Base-by-base conservation (phyloP, 495 filamentous ascomycete genomes). In the Penicillium tannophilum region DNA sequence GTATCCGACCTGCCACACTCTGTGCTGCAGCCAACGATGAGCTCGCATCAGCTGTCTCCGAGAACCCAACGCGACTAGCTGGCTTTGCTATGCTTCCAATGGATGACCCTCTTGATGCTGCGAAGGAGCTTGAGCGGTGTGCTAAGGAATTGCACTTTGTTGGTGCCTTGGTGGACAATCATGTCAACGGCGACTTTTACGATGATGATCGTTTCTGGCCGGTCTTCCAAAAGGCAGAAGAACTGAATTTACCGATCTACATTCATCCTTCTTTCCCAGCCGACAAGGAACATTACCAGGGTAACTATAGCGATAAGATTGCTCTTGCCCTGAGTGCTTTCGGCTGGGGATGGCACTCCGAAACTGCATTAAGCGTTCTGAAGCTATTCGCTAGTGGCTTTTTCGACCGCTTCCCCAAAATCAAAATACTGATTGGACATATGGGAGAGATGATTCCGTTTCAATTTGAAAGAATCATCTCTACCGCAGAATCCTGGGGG, bases 211-310 rank as follows among this genome's bases (percentile, higher is more conserved):
- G 19, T 11, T 53, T 53, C 17, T 53, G 31, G 51, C 17, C 30
- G 2, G 16, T 85, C 8, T 88, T 79, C 62, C 66, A 66, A 19
- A 71, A 62, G 8, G 83, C 80, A 6, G 71, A 82, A 51, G 67
- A 74, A 14, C 76, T 87, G 0, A 76, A 83, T 50, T 81, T 85
- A 0, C 83, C 85, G 4, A 72, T 86, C 23, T 88, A 86, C 51
- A 75, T 87, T 14, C 86, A 87, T 57, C 84, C 83, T 3, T 74
- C 74, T 0, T 78, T 65, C 51, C 76, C 80, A 6, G 55, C 72
- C 6, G 70, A 70, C 0, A 56, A 70, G 17, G 69, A 70, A 12
- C 68, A 68, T 0, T 79, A 75, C 59, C 55, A 62, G n/a, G 64
- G 69, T 16, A 76, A 74, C 30, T 73, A 73, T 30, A 52, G 72